Percentiles rank a stretch among this genome's conserved stretches.
Evolutionary conservation across 768 basidiomycete species (phyloP).

Genomic region (Crassisporium funariophilum): DNA sequence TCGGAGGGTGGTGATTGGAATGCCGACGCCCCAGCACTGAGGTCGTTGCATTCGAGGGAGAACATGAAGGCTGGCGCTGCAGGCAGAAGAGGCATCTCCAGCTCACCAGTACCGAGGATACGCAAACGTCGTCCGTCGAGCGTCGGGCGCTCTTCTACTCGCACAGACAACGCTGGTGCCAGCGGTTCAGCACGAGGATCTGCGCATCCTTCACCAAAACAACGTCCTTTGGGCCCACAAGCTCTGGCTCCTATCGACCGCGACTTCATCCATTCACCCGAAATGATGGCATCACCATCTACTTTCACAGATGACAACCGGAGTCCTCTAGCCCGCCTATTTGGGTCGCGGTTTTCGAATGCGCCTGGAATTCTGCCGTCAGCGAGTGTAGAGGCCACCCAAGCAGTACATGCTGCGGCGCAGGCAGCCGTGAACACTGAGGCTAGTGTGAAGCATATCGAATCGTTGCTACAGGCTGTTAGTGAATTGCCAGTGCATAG

Average conservation of each 20-base stretch:
- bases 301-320: slow-evolving; percentile 25
- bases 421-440: slow-evolving; percentile 39
- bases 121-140: slow-evolving; percentile 27
- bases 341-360: slow-evolving; percentile 25
- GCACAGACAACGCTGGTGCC: background rate
- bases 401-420: slow-evolving; percentile 15
- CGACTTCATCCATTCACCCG: slow-evolving; percentile 17
- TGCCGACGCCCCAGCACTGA: slow-evolving; percentile 40
- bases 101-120: slow-evolving; percentile 24
- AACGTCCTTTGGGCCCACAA: slow-evolving; percentile 12
- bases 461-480: slow-evolving; percentile 64
- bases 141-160: no score
- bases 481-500: slow-evolving; percentile 62
- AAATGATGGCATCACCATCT: slow-evolving; percentile 19
- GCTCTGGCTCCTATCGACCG: slow-evolving; percentile 19
- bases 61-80: slow-evolving; percentile 21
- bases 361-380: slow-evolving; percentile 5
- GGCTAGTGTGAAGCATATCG: slow-evolving; percentile 53
- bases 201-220: slow-evolving; percentile 24
- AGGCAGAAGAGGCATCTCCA: slow-evolving; percentile 9
- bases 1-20: slow-evolving; percentile 47
- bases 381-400: slow-evolving; percentile 13
- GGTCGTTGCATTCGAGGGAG: slow-evolving; percentile 42
- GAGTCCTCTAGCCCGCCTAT: slow-evolving; percentile 56
- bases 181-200: slow-evolving; percentile 2